Evolutionary conservation across 2,329 filamentous ascomycete species (phyloP).

Genomic region (Ophiosphaerella narmari): DNA sequence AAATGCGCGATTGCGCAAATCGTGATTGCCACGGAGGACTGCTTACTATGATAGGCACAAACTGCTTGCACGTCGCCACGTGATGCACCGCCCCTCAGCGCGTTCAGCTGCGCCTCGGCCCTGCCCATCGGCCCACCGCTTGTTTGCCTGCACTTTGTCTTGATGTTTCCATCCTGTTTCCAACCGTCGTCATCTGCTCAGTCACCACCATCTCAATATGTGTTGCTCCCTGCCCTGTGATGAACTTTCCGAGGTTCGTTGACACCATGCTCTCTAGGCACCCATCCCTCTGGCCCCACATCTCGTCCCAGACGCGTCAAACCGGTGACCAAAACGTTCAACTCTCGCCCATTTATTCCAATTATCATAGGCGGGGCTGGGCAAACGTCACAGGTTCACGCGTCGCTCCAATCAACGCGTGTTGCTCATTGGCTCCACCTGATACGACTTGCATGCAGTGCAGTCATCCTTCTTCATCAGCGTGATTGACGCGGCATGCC

Average conservation of each 20-base stretch:
- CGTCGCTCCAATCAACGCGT: conserved; percentile 11
- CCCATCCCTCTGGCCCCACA: conserved; percentile 24
- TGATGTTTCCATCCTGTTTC: not conserved
- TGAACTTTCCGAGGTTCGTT: not conserved
- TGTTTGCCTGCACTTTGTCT: conserved; percentile 8
- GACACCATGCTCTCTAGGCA: conserved; percentile 15
- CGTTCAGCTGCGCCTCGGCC: conserved; percentile 12
- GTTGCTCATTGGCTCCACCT: conserved; percentile 23
- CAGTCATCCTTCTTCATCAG: conserved; percentile 13
- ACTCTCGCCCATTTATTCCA: conserved; percentile 7
- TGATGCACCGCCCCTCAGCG: conserved; percentile 6
- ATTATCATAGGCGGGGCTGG: conserved; percentile 28
- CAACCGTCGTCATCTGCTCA: conserved; percentile 3
- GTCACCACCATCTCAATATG: not conserved
- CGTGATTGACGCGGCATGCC: conserved; percentile 15
- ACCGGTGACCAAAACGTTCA: conserved; percentile 33
- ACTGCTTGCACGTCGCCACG: conserved; percentile 4
- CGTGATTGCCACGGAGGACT: conserved; percentile 3
- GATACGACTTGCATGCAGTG: conserved; percentile 33
- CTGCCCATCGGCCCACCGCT: conserved; percentile 7
- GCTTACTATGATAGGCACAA: not conserved
- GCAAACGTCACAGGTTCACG: conserved; percentile 19
- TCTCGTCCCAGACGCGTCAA: conserved; percentile 11
- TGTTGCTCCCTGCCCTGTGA: conserved; percentile 1
- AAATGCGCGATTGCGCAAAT: conserved; percentile 19